Percentiles rank a stretch among this genome's conserved stretches.
These are phyloP conservation scores for Colletotrichum sojae DNA, from an alignment of 2,329 filamentous ascomycete genomes.

Conservation along the genomic window DNA sequence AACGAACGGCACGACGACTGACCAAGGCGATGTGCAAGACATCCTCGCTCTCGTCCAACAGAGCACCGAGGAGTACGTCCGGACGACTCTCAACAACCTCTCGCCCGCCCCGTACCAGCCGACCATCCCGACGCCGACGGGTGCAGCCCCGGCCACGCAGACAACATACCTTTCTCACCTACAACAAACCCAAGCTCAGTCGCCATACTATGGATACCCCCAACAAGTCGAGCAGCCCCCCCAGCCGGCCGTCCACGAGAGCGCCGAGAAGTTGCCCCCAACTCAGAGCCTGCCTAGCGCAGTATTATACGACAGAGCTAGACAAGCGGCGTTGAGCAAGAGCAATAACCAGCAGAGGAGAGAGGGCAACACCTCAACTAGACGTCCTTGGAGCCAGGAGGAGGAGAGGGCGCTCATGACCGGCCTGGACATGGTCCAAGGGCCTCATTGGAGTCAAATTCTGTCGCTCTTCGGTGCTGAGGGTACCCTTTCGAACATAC, in stretches of 20 bases:
- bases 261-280: conserved; percentile 62
- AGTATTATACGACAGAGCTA: conserved; percentile 70
- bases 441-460: conserved; percentile 95
- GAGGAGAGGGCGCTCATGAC: conserved; percentile 93
- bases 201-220: conserved; percentile 43
- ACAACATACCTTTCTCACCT: conserved; percentile 54
- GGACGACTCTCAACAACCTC: conserved; percentile 58
- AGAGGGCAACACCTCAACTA: conserved; percentile 72
- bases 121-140: conserved; percentile 52
- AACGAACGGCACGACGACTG: conserved; percentile 55
- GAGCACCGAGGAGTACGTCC: conserved; percentile 61
- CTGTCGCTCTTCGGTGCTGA: conserved; percentile 85
- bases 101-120: conserved; percentile 60
- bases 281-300: conserved; percentile 70
- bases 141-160: conserved; percentile 54
- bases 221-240: conserved; percentile 40
- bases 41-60: conserved; percentile 60
- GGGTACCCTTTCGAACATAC: conserved; percentile 83
- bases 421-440: conserved; percentile 89
- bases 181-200: conserved; percentile 51
- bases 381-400: conserved; percentile 88
- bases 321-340: conserved; percentile 71
- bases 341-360: conserved; percentile 68
- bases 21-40: conserved; percentile 43
- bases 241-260: conserved; percentile 48